Evolutionary conservation across 2,329 filamentous ascomycete species (phyloP), one percentile per base, ranked within the genome.

Genomic region (Microcera coccophila): DNA sequence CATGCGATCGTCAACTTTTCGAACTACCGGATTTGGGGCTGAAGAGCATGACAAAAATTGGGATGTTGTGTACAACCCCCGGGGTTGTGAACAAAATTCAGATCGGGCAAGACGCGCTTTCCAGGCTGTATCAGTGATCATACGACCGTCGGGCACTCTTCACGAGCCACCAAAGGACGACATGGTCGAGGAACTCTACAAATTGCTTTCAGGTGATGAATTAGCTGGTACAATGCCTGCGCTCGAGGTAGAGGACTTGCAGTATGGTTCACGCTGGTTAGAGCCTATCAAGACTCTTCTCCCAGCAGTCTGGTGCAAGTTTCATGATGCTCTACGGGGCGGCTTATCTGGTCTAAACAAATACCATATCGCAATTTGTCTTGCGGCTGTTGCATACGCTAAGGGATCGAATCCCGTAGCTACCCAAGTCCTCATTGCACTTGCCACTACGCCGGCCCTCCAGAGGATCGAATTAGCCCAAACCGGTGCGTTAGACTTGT

Each of bases 11-110:
- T 47, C 53, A 4, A 15, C 38, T 1, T 39, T 39, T 3, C 42
- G 42, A 1, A 36, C 54, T 1, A 52, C 50, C 1, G 48, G 46
- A 0, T 60, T 40, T 31, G 58, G 58, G 0, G 55, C 53, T 0
- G 59, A 60, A 32, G 44, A 39, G 2, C 47, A 50, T 9, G 48
- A 42, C 1, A 34, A 24, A 1, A 5, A 41, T 0, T 3, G 47
- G 14, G 56, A 60, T 34, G 15, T 17, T 0, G 21, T 2, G 9
- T 59, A 58, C 11, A 5, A 2, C 1, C 9, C 42, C 2, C 49
- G 56, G 24, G 49, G 53, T 4, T 10, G 10, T 2, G 20, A 11
- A 5, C 1, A 10, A 1, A 32, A 32, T 16, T 24, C 41, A 3
- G 33, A 16, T 8, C 38, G 40, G 8, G 33, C 42, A 9, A 9